phyloP scores from a whole-genome alignment of 768 basidiomycete species.

The Albatrellus ellisii region DNA sequence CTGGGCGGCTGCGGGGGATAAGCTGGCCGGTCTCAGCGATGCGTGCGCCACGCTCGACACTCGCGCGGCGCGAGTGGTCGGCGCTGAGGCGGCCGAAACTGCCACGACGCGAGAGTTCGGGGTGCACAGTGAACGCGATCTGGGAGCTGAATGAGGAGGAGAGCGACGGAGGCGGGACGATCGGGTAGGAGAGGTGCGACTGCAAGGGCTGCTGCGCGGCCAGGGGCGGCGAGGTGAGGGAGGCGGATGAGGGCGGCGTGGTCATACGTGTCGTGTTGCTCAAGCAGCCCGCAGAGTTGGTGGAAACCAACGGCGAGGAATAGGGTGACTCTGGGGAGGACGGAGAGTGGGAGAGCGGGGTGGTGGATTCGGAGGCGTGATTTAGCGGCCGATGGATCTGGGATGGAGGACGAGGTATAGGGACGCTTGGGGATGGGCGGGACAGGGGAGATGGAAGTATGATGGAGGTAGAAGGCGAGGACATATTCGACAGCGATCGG shows the following conservation, averaged over 20 bases:
- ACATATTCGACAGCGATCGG: constrained; percentile 33
- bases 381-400: constrained; percentile 45
- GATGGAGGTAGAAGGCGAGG: constrained; percentile 22
- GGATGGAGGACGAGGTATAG: constrained; percentile 62
- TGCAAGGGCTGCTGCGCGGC: constrained; percentile 23
- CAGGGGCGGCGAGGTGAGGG: constrained; percentile 33
- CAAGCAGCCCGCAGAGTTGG: constrained; percentile 39
- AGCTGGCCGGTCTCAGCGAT: constrained; percentile 59
- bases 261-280: constrained; percentile 55
- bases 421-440: constrained; percentile 37
- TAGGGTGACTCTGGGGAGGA: constrained; percentile 29
- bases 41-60: constrained; percentile 50
- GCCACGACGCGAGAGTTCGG: constrained; percentile 18
- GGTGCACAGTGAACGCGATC: constrained; percentile 9
- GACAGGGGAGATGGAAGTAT: constrained; percentile 10
- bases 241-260: constrained; percentile 58
- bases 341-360: constrained; percentile 53
- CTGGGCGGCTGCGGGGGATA: constrained; percentile 20
- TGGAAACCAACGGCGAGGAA: constrained; percentile 45
- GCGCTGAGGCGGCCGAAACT: constrained; percentile 23
- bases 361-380: constrained; percentile 37
- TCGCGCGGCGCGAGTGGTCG: constrained; percentile 37
- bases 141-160: constrained; percentile 38
- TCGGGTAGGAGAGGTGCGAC: constrained; percentile 56
- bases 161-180: constrained; percentile 72